phyloP scores from a whole-genome alignment of 176 grass and related monocot species.

The Musa acuminata region DNA sequence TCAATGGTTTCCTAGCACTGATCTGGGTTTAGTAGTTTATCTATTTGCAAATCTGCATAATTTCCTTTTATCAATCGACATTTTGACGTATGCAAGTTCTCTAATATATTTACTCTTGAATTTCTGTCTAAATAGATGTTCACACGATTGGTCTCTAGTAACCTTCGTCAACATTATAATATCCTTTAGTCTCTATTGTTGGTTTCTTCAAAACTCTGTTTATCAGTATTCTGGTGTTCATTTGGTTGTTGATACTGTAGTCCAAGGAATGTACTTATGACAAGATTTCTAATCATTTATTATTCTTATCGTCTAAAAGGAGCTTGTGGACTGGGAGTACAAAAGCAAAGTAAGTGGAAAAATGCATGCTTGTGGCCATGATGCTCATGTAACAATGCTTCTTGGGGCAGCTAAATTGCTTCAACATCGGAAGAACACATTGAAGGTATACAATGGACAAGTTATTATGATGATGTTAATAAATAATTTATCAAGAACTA shows the following conservation, averaged over 20 bases:
- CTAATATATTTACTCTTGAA: no score
- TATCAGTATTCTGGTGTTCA: neutral
- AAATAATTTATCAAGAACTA: neutral
- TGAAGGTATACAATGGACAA: slow-evolving; percentile 32
- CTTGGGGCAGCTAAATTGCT: slow-evolving; percentile 67
- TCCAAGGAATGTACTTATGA: no score
- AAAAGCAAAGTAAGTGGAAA: slow-evolving; percentile 69
- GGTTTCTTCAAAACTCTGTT: neutral
- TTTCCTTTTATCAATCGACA: no score
- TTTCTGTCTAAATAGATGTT: neutral
- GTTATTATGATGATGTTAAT: neutral
- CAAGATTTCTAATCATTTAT: neutral
- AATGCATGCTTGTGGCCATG: slow-evolving; percentile 90
- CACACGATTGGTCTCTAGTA: neutral
- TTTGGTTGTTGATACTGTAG: neutral
- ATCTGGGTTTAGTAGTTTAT: no score
- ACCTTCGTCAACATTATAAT: neutral
- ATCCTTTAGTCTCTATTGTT: neutral
- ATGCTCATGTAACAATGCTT: slow-evolving; percentile 68
- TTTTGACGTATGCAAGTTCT: no score
- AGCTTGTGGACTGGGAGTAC: slow-evolving; percentile 68
- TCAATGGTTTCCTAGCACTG: no score
- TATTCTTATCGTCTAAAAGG: slow-evolving; percentile 30
- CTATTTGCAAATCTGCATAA: no score
- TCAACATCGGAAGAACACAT: slow-evolving; percentile 25